Percentiles rank a stretch among this genome's conserved stretches.
Conservation (phyloP, 495 filamentous ascomycete species). For the Lindgomyces ingoldianus region DNA sequence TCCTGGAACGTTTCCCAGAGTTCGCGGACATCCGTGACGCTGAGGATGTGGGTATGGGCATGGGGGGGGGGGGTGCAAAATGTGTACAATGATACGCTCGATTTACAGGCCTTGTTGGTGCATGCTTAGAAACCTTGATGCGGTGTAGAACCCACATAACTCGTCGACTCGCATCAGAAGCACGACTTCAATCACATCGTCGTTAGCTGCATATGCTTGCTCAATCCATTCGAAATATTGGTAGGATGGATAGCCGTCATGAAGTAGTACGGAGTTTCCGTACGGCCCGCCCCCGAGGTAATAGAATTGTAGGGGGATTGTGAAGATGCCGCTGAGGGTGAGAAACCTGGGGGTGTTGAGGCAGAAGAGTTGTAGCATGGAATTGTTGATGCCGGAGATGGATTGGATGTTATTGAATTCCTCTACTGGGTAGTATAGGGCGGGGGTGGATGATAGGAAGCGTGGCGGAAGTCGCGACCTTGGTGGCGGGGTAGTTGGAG, state of each 20-base stretch:
- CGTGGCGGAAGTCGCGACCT: too few relatives aligned
- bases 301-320: neutral
- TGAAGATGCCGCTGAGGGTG: neutral
- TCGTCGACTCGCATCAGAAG: neutral
- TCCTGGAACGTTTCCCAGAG: neutral
- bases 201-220: neutral
- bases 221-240: neutral
- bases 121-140: neutral
- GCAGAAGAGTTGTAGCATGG: neutral
- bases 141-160: neutral
- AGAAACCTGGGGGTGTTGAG: neutral
- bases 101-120: neutral
- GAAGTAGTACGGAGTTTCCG: neutral
- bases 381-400: neutral
- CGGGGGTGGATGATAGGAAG: too few relatives aligned
- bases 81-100: neutral
- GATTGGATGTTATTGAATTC: neutral
- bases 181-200: neutral
- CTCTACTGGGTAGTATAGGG: neutral
- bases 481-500: too few relatives aligned
- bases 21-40: neutral
- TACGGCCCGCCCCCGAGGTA: neutral
- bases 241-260: neutral
- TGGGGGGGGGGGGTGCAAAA: too few relatives aligned
- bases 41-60: neutral